phyloP scores from a whole-genome alignment of 345 rosid genomes.

The Syzygium aromaticum region DNA sequence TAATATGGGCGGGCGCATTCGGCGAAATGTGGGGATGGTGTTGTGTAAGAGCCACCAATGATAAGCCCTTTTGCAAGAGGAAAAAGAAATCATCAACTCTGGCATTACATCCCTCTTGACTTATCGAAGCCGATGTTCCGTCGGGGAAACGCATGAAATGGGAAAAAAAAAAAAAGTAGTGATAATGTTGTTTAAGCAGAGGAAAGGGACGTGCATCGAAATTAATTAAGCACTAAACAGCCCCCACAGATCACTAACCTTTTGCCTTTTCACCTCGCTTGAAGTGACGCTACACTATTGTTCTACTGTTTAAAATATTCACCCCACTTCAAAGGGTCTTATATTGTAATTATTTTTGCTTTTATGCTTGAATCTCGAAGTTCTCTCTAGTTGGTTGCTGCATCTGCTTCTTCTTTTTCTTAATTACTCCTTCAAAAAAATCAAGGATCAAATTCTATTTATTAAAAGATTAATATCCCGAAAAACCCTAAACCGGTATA shows the following conservation, averaged over 20 bases:
- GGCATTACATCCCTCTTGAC: neutral
- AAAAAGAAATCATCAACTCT: neutral
- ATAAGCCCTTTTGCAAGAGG: neutral
- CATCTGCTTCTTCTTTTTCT: neutral
- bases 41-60: neutral
- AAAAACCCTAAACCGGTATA: too few relatives aligned
- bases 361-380: neutral
- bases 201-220: neutral
- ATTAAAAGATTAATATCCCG: too few relatives aligned
- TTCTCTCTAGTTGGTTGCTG: neutral
- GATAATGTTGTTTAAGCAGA: neutral
- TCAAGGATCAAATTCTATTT: neutral
- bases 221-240: neutral
- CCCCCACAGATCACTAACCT: neutral
- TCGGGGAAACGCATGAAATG: neutral
- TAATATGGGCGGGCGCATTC: neutral
- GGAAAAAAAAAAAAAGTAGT: neutral
- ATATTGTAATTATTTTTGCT: too few relatives aligned
- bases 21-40: neutral
- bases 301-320: neutral
- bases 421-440: neutral
- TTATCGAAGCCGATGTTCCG: neutral
- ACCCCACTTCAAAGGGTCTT: neutral
- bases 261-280: neutral
- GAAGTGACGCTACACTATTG: neutral